Evolutionary conservation across 306 rosid species (phyloP).

Genomic region (Quillaja saponaria): DNA sequence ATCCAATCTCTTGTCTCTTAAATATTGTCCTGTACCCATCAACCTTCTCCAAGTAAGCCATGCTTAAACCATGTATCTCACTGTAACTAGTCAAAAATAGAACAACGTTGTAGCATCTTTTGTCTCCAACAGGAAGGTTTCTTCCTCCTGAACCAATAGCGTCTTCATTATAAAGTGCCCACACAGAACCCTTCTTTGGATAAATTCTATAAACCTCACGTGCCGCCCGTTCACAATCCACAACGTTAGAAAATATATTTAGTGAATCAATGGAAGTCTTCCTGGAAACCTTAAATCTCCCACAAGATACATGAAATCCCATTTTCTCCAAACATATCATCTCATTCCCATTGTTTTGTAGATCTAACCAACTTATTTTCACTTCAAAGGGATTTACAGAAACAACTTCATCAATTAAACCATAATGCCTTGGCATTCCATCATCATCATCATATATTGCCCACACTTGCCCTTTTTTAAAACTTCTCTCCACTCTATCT

Average conservation of each 20-base stretch:
- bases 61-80: conserved; percentile 74
- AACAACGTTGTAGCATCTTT: conserved; percentile 57
- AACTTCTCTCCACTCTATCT: conserved; percentile 76
- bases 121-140: conserved; percentile 32
- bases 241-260: conserved; percentile 76
- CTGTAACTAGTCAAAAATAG: conserved; percentile 68
- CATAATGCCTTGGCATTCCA: conserved; percentile 88
- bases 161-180: conserved; percentile 71
- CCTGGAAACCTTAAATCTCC: conserved; percentile 64
- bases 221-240: conserved; percentile 66
- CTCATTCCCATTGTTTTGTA: conserved; percentile 53
- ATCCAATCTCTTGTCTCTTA: conserved; percentile 74
- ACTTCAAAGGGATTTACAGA: conserved; percentile 68
- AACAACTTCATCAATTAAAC: conserved; percentile 65
- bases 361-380: conserved; percentile 83
- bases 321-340: conserved; percentile 49
- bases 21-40: conserved; percentile 77
- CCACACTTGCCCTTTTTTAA: conserved; percentile 93
- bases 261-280: conserved; percentile 53
- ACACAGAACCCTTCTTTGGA: conserved; percentile 89
- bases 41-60: conserved; percentile 88
- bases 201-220: conserved; percentile 67
- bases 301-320: conserved; percentile 72
- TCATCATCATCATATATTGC: conserved; percentile 77
- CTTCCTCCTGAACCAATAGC: conserved; percentile 46